Conservation (phyloP, 176 grass and related monocot genomes). For the Chrysopogon serrulatus region DNA sequence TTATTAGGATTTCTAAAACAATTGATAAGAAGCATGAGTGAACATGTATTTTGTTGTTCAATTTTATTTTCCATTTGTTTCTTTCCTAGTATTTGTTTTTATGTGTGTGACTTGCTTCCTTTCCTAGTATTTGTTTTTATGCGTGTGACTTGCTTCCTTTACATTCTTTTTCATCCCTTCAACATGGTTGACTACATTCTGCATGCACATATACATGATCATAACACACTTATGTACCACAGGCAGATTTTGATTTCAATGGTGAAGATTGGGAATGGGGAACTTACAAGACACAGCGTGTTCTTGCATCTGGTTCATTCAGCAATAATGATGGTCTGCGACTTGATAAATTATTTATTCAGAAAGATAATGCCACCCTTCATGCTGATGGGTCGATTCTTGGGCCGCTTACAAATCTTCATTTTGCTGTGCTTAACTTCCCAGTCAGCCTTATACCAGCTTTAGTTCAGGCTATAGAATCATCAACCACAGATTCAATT, state of each 20-base stretch:
- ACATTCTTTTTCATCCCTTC: conserved; percentile 13
- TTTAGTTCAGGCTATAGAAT: conserved; percentile 92
- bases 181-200: conserved; percentile 2
- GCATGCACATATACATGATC: conserved; percentile 11
- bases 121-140: neutral
- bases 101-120: neutral
- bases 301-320: conserved; percentile 79
- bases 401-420: conserved; percentile 94
- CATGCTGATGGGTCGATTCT: conserved; percentile 96
- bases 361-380: conserved; percentile 98
- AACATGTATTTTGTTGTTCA: conserved; percentile 12
- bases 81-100: neutral
- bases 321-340: conserved; percentile 92
- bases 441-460: conserved; percentile 91
- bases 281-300: conserved; percentile 82
- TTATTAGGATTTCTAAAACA: conserved; percentile 9
- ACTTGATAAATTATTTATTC: conserved; percentile 96
- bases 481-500: conserved; percentile 80
- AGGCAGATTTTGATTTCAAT: conserved; percentile 98
- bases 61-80: conserved; percentile 8
- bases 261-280: conserved; percentile 99
- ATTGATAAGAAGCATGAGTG: neutral
- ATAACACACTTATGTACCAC: conserved; percentile 16
- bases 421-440: conserved; percentile 98
- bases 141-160: neutral